Base-by-base conservation (phyloP, 2,329 filamentous ascomycete genomes). In the Apiospora malaysiana region DNA sequence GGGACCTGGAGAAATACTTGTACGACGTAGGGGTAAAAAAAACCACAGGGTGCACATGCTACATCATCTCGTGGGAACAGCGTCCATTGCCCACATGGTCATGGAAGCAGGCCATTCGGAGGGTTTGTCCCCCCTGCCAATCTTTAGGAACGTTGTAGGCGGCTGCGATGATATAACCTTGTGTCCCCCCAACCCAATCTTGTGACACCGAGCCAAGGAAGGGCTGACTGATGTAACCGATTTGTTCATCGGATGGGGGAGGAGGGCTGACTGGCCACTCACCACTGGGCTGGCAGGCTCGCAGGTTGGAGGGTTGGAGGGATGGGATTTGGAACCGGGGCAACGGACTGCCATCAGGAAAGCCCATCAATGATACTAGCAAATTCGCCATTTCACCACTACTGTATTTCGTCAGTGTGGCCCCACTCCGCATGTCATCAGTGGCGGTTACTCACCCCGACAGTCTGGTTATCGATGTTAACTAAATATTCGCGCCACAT, bases 391-490 rank as follows among this genome's bases (percentile, higher is more conserved):
- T 59, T 59, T 8, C 25, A 45, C 42, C 40, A 8, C 43, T 21
- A n/a, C n/a, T n/a, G n/a, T n/a, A n/a, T 6, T n/a, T 40, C 32
- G 27, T 63, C 27, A 63, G 18, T 40, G 27, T 63, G 56, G 56
- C 56, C 32, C 56, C 56, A 63, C 56, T 40, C 21, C 7, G 2
- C 32, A 63, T 63, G 56, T 63, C 56, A 63, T 63, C 18, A 40
- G 56, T 63, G 56, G 56, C 56, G 56, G 56, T 21, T 63, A 40
- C 18, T 9, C 56, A 18, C 56, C 56, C 56, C 56, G 56, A 10
- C 56, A 37, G 27, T 32, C 56, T n/a, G 56, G 18, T 63, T 63
- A 37, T 63, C 27, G 18, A n/a, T 8, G 56, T 21, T 63, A 63
- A 63, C 9, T 63, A 27, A 63, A 63, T 63, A 56, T 32, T 32